Evolutionary conservation across 805 yeast genomes (phyloP).

Genomic region (Starmerella davenportii): DNA sequence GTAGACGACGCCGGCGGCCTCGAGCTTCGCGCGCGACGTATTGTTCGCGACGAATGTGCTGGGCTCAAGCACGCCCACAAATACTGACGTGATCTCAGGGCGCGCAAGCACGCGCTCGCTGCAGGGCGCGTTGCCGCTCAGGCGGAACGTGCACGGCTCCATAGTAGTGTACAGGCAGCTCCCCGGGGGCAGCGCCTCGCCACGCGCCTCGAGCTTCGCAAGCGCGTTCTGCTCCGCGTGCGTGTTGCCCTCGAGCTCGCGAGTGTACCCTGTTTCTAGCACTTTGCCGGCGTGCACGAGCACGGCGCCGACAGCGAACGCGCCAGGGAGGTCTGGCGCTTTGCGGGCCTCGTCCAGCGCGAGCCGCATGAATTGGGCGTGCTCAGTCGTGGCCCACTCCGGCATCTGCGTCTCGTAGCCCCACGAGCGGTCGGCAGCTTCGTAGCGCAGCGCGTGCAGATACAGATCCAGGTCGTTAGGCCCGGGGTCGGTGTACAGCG

Average conservation of each 20-base stretch:
- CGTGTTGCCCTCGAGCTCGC: slow-evolving; percentile 86
- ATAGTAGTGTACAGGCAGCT: slow-evolving; percentile 80
- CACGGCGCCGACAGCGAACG: slow-evolving; percentile 88
- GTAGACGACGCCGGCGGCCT: slow-evolving; percentile 45
- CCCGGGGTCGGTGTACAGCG: slow-evolving; percentile 73
- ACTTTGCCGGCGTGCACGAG: slow-evolving; percentile 45
- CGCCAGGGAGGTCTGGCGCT: slow-evolving; percentile 68
- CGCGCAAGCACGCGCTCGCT: slow-evolving; percentile 53
- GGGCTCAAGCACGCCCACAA: slow-evolving; percentile 87
- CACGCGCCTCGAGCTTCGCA: slow-evolving; percentile 34
- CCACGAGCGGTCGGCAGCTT: slow-evolving; percentile 36
- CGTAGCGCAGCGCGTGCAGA: slow-evolving; percentile 79
- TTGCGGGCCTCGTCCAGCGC: slow-evolving; percentile 66
- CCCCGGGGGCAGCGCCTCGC: slow-evolving; percentile 42
- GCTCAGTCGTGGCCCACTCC: slow-evolving; percentile 56
- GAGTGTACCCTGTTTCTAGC: slow-evolving; percentile 67
- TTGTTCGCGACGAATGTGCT: slow-evolving; percentile 71
- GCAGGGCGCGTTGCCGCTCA: slow-evolving; percentile 85
- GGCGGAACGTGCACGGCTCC: slow-evolving; percentile 87
- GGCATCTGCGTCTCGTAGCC: slow-evolving; percentile 60
- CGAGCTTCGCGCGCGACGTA: slow-evolving; percentile 38
- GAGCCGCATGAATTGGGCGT: slow-evolving; percentile 44
- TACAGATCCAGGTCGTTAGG: slow-evolving; percentile 72
- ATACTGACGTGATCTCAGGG: slow-evolving; percentile 44
- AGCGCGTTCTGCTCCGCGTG: slow-evolving; percentile 95